These are phyloP conservation scores for Solioccasus polychromus DNA, from an alignment of 768 basidiomycete genomes.

Conservation along the genomic window DNA sequence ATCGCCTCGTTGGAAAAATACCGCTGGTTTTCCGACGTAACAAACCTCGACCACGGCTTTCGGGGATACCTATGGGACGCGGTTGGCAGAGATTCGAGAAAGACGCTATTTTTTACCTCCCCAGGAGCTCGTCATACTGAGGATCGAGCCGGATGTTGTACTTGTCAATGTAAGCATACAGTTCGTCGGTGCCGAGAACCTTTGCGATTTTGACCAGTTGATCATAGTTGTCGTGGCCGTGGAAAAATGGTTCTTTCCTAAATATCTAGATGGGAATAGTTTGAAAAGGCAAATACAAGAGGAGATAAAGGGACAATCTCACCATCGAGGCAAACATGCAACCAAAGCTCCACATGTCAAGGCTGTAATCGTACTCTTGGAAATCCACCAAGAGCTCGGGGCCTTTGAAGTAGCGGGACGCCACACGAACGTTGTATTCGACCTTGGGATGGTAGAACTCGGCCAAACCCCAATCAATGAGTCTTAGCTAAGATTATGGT, in stretches of 20 bases:
- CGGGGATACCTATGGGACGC: conserved; percentile 65
- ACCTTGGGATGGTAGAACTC: conserved; percentile 98
- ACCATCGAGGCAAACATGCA: conserved; percentile 99
- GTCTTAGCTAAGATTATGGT: conserved; percentile 59
- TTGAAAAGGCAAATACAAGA: not conserved
- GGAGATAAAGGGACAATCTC: conserved; percentile 20
- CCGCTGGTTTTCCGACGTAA: conserved; percentile 93
- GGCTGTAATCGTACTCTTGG: conserved; percentile 96
- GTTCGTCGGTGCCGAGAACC: conserved; percentile 93
- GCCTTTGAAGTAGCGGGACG: conserved; percentile 97
- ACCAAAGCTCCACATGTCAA: conserved; percentile 99
- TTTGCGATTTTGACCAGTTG: conserved; percentile 98
- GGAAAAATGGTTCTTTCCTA: conserved; percentile 99
- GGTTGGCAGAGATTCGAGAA: conserved; percentile 6
- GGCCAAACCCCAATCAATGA: conserved; percentile 98
- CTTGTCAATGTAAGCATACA: conserved; percentile 90
- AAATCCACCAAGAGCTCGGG: conserved; percentile 96
- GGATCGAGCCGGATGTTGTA: conserved; percentile 94
- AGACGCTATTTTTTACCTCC: conserved; percentile 49
- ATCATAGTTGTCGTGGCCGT: conserved; percentile 98
- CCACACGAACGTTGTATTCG: conserved; percentile 97
- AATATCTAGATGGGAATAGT: conserved; percentile 66
- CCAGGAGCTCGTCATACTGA: conserved; percentile 94
- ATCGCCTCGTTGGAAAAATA: conserved; percentile 97
- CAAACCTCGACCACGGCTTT: conserved; percentile 94